phyloP scores from a whole-genome alignment of 2,329 filamentous ascomycete genomes.

The Cercospora zeae-maydis region DNA sequence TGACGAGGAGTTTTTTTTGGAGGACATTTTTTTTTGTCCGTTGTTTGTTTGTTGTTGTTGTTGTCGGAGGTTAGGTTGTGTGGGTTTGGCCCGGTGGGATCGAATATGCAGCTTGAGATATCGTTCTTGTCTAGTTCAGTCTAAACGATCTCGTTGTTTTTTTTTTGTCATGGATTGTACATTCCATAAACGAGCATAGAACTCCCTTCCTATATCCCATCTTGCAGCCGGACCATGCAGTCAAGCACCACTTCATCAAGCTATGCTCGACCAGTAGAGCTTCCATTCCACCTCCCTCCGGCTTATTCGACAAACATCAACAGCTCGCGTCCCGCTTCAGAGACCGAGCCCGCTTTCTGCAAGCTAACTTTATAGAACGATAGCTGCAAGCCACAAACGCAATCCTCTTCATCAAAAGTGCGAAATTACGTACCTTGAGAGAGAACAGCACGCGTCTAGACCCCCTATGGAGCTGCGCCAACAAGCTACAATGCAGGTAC shows the following conservation, averaged over 20 bases:
- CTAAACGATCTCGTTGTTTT: too few relatives aligned
- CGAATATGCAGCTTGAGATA: background rate
- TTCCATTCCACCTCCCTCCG: background rate
- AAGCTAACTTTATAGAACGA: background rate
- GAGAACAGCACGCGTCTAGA: background rate
- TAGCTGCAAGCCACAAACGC: conserved; percentile 5
- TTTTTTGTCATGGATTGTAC: too few relatives aligned
- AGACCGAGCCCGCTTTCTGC: background rate
- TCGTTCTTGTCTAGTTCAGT: background rate
- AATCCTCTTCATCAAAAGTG: background rate
- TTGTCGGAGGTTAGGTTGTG: background rate
- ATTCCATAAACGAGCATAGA: too few relatives aligned
- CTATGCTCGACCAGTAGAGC: background rate
- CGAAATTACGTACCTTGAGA: too few relatives aligned
- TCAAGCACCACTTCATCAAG: background rate
- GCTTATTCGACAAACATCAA: background rate
- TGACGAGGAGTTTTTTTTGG: conserved; percentile 50
- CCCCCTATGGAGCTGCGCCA: background rate
- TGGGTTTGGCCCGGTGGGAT: too few relatives aligned
- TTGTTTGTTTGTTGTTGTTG: background rate
- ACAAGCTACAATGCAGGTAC: background rate
- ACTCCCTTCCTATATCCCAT: background rate
- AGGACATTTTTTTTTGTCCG: conserved; percentile 18
- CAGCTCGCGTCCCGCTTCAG: background rate
- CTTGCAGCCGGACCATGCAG: background rate